A percentile compares a stretch with the other conserved stretches of the same genome.
phyloP scores from a whole-genome alignment of 352 stramenopile species.

The Globisporangium rhizosaccharum region DNA sequence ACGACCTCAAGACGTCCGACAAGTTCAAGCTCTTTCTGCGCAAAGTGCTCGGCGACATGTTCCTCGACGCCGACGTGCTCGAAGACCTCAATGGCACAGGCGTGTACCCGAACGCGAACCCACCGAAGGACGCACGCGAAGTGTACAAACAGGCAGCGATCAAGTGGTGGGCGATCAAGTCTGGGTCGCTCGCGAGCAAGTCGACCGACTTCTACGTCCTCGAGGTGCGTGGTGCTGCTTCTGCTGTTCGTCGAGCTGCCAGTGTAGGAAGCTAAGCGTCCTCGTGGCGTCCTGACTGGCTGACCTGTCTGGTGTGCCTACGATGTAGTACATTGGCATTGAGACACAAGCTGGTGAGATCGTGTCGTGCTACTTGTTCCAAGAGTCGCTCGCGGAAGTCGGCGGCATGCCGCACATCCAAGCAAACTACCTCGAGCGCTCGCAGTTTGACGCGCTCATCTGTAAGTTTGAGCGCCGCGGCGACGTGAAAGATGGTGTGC shows the following conservation, averaged over 20 bases:
- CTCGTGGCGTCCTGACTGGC: background rate
- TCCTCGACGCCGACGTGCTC: slow-evolving; percentile 79
- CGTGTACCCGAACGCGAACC: slow-evolving; percentile 71
- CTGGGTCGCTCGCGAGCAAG: slow-evolving; percentile 67
- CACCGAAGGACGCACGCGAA: slow-evolving; percentile 54
- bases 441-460: slow-evolving; percentile 80
- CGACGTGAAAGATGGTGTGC: slow-evolving; percentile 69
- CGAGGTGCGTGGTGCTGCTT: slow-evolving; percentile 31
- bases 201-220: slow-evolving; percentile 85
- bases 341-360: slow-evolving; percentile 71
- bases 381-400: slow-evolving; percentile 79
- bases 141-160: slow-evolving; percentile 85
- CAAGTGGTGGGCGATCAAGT: slow-evolving; percentile 89
- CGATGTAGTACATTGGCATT: slow-evolving; percentile 73
- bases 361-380: slow-evolving; percentile 80
- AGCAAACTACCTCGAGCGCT: slow-evolving; percentile 71
- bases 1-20: slow-evolving; percentile 77
- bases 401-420: slow-evolving; percentile 80
- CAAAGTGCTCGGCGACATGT: slow-evolving; percentile 76
- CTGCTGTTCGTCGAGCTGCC: slow-evolving; percentile 5
- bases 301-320: slow-evolving; percentile 5
- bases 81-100: slow-evolving; percentile 79
- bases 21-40: slow-evolving; percentile 85
- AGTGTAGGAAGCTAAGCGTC: too few relatives aligned
- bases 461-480: slow-evolving; percentile 81